phyloP scores from a whole-genome alignment of 768 basidiomycete species.

The Dendrothele bispora region DNA sequence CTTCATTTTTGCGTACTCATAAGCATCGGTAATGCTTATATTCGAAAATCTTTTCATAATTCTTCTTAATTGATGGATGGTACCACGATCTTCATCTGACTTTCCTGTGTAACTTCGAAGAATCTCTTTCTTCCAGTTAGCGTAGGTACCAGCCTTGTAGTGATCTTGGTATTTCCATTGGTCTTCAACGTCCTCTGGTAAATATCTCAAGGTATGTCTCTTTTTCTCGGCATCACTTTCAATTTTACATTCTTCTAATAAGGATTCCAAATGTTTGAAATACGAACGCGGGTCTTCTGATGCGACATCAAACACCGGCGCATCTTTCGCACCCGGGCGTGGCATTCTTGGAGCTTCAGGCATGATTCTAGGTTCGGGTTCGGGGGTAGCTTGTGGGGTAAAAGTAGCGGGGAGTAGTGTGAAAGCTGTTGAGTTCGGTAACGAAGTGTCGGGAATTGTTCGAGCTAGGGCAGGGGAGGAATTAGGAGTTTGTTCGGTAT shows the following conservation, averaged over 20 bases:
- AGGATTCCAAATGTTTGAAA: neutral
- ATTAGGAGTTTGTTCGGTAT: too few relatives aligned
- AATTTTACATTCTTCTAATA: constrained; percentile 1
- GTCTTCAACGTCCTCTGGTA: neutral
- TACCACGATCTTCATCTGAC: neutral
- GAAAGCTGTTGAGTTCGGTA: too few relatives aligned
- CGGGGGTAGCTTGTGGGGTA: too few relatives aligned
- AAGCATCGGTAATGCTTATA: neutral
- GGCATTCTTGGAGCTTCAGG: neutral
- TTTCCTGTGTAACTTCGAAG: neutral
- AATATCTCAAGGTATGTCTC: neutral
- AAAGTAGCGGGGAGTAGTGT: too few relatives aligned
- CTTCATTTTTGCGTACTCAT: too few relatives aligned
- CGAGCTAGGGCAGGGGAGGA: too few relatives aligned
- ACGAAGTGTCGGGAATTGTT: too few relatives aligned
- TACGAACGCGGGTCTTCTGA: neutral
- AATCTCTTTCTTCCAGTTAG: neutral
- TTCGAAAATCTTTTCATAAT: neutral
- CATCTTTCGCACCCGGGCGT: neutral
- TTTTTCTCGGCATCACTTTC: neutral
- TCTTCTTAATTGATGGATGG: neutral
- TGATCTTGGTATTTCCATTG: neutral
- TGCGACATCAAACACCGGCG: neutral
- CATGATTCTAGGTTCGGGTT: neutral
- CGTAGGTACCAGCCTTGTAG: neutral